phyloP scores from a whole-genome alignment of 768 basidiomycete species.

The Boletus rubroflammeus region DNA sequence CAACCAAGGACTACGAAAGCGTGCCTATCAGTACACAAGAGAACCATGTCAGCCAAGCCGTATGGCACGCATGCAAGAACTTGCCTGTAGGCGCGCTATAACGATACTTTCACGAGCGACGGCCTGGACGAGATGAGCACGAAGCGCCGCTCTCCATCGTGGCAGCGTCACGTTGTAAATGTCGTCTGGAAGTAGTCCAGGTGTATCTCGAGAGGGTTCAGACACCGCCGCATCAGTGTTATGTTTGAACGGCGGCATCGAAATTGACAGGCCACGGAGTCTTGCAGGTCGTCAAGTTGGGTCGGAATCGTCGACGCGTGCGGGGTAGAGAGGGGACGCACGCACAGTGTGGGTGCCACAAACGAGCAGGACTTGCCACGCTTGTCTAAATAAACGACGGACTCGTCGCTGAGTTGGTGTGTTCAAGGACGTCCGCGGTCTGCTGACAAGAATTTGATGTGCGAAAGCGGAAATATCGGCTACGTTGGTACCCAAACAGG shows the following conservation, averaged over 20 bases:
- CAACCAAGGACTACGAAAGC: constrained; percentile 59
- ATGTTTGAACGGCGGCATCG: constrained; percentile 4
- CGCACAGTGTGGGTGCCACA: not conserved
- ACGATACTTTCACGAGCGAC: constrained; percentile 58
- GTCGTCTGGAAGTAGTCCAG: constrained; percentile 34
- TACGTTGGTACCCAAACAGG: not conserved
- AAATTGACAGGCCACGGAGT: not conserved
- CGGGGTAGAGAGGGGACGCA: not conserved
- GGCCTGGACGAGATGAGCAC: constrained; percentile 47
- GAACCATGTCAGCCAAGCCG: constrained; percentile 8
- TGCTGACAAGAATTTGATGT: not conserved
- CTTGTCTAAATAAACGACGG: not conserved
- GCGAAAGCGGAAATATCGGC: not conserved
- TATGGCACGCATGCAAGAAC: constrained; percentile 9
- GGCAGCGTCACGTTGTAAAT: constrained; percentile 63
- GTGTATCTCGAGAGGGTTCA: constrained; percentile 1
- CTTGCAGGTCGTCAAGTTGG: not conserved
- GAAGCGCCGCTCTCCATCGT: constrained; percentile 61
- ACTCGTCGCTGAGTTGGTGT: not conserved
- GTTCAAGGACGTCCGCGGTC: no score
- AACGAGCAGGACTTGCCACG: not conserved
- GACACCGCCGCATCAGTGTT: not conserved
- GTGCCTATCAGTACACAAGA: constrained; percentile 33
- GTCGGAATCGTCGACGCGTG: not conserved
- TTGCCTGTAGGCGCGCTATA: constrained; percentile 67